A percentile compares a stretch with the other conserved stretches of the same genome.
phyloP scores from a whole-genome alignment of 495 filamentous ascomycete genomes.

The Bacidia gigantensis region DNA sequence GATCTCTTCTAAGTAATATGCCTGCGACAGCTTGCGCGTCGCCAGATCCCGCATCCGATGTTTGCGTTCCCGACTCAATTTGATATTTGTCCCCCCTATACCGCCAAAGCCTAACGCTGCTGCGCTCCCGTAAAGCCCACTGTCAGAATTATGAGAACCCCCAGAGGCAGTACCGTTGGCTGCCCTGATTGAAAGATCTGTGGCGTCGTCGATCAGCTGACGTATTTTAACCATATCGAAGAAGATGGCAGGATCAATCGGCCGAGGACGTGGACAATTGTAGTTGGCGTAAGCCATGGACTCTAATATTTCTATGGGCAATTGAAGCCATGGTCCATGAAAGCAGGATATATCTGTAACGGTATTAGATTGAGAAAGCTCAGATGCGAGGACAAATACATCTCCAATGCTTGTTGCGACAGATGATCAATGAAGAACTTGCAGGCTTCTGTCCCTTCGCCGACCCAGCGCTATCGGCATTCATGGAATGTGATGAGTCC shows the following conservation, averaged over 20 bases:
- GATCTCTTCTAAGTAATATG: constrained; percentile 68
- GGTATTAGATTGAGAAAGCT: constrained; percentile 19
- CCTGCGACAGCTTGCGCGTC: constrained; percentile 57
- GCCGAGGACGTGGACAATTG: constrained; percentile 55
- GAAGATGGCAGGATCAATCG: constrained; percentile 68
- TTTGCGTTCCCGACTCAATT: constrained; percentile 58
- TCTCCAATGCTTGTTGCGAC: constrained; percentile 51
- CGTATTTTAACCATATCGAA: constrained; percentile 73
- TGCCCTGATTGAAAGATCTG: constrained; percentile 60
- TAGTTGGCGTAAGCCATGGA: constrained; percentile 66
- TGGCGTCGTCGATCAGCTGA: constrained; percentile 61
- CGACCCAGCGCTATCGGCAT: constrained; percentile 1
- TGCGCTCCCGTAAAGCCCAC: constrained; percentile 38
- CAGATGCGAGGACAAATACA: constrained; percentile 11
- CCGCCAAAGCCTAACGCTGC: constrained; percentile 47
- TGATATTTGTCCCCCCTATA: constrained; percentile 44
- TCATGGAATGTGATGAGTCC: neutral
- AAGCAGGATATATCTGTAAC: constrained; percentile 55
- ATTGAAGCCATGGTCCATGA: constrained; percentile 75
- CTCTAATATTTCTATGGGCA: constrained; percentile 69
- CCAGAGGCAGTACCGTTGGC: constrained; percentile 51
- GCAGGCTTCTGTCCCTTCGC: constrained; percentile 29
- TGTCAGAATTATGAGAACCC: constrained; percentile 39
- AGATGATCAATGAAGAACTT: constrained; percentile 48
- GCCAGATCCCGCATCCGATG: constrained; percentile 65